A percentile compares a stretch with the other conserved stretches of the same genome.
These are phyloP conservation scores for Termitomyces heimii DNA, from an alignment of 768 basidiomycete species.

Conservation along the genomic window DNA sequence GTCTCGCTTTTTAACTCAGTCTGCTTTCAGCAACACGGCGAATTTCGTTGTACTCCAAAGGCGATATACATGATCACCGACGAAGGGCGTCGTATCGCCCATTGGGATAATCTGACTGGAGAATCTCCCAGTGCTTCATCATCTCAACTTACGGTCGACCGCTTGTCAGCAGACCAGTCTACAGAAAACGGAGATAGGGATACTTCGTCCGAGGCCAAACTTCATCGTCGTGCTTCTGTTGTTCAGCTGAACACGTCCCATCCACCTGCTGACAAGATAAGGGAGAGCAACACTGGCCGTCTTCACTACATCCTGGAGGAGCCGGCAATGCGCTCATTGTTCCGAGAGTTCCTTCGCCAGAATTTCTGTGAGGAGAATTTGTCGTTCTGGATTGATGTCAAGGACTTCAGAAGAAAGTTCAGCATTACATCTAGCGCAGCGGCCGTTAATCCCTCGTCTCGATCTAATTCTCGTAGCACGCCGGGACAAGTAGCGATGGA, in stretches of 20 bases:
- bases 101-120: constrained; percentile 62
- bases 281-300: constrained; percentile 91
- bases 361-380: constrained; percentile 99
- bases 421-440: constrained; percentile 91
- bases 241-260: constrained; percentile 60
- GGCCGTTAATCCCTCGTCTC: constrained; percentile 39
- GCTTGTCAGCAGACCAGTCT: constrained; percentile 55
- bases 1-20: constrained; percentile 7
- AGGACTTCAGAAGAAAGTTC: constrained; percentile 96
- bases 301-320: constrained; percentile 91
- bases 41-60: constrained; percentile 94
- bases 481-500: constrained; percentile 91
- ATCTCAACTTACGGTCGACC: constrained; percentile 51
- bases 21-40: constrained; percentile 70
- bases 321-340: constrained; percentile 78
- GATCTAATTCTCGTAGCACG: constrained; percentile 39
- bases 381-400: constrained; percentile 94
- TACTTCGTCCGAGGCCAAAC: constrained; percentile 47
- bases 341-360: constrained; percentile 88
- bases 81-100: constrained; percentile 80
- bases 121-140: constrained; percentile 66
- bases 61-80: constrained; percentile 94
- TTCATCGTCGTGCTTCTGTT: constrained; percentile 75
- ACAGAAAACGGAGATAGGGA: constrained; percentile 23
- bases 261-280: constrained; percentile 53